phyloP scores from a whole-genome alignment of 1,139 yeast species.

The Saccharomyces hybrid region DNA sequence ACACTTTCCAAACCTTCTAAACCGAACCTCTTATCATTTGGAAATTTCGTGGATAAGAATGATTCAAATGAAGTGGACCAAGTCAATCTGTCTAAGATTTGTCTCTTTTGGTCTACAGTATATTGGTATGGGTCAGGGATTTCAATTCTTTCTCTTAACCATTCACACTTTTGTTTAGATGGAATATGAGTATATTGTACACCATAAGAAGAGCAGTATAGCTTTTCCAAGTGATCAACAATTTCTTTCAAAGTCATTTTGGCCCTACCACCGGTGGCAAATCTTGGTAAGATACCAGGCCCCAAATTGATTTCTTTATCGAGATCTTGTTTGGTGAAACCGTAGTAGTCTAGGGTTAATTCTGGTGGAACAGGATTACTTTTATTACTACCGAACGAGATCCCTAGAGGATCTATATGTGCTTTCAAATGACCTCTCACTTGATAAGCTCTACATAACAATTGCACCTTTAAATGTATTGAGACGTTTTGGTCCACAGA shows the following conservation, averaged over 20 bases:
- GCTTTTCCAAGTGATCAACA: constrained; percentile 66
- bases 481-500: constrained; percentile 53
- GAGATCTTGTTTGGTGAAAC: constrained; percentile 79
- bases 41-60: constrained; percentile 89
- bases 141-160: constrained; percentile 96
- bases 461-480: constrained; percentile 89
- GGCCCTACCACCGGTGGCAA: constrained; percentile 59
- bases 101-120: constrained; percentile 85
- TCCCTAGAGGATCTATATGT: constrained; percentile 86
- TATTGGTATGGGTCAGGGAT: constrained; percentile 82
- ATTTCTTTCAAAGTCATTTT: constrained; percentile 69
- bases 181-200: constrained; percentile 96
- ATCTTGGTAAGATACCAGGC: constrained; percentile 94
- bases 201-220: constrained; percentile 87
- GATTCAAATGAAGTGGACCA: constrained; percentile 95
- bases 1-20: constrained; percentile 96
- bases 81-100: constrained; percentile 89
- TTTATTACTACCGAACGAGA: constrained; percentile 68
- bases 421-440: constrained; percentile 98
- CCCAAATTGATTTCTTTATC: constrained; percentile 83
- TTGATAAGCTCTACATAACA: constrained; percentile 95
- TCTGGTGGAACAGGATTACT: constrained; percentile 60
- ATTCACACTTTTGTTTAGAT: constrained; percentile 89
- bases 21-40: constrained; percentile 97
- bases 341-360: constrained; percentile 83